Base-by-base conservation (phyloP, 371 early-diverging fungal species). In the Encephalitozoon intestinalis region DNA sequence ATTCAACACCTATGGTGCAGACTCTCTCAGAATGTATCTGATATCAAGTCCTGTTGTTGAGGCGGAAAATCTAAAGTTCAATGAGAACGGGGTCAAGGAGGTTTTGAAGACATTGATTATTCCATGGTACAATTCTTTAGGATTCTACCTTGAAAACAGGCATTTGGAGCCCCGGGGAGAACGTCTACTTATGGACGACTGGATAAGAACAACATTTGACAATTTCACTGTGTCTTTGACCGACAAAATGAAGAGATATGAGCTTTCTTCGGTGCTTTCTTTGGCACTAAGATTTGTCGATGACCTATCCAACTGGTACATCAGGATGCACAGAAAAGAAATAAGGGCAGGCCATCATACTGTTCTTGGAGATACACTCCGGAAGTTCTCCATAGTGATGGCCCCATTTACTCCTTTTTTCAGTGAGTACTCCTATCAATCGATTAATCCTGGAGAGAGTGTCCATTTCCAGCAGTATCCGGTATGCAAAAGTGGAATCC, bases 31-130 rank as follows among this genome's bases (percentile, higher is more conserved):
- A 73, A 85, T 98, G 73, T 98, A 97, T 85, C 86, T 98, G 66
- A 92, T 97, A 86, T 96, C 94, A 85, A 96, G 96, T 26, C 97
- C 99, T 18, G 98, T 94, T 46, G 98, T 98, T 53, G 92, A 94
- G 74, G 97, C 96, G 30, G 98, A 97, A 82, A 90, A 92, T 43
- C 86, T 98, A 58, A 87, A 88, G 75, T 99, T 99, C 89, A 92
- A 91, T 84, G 97, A 98, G 85, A 92, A 93, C 73, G 96, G 98
- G 77, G 96, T 99, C 73, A 92, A 92, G 87, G 95, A 95, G 9
- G 89, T 99, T 40, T 86, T 95, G 54, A 90, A 92, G 73, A 90
- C 90, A 76, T 93, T 97, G 18, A 89, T 99, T 82, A 88, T 97
- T 81, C 97, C 97, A 18, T 97, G 97, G 98, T 92, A 91, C 90